These are phyloP conservation scores for Vicia sativa DNA, from an alignment of 306 rosid genomes.

Conservation along the genomic window DNA sequence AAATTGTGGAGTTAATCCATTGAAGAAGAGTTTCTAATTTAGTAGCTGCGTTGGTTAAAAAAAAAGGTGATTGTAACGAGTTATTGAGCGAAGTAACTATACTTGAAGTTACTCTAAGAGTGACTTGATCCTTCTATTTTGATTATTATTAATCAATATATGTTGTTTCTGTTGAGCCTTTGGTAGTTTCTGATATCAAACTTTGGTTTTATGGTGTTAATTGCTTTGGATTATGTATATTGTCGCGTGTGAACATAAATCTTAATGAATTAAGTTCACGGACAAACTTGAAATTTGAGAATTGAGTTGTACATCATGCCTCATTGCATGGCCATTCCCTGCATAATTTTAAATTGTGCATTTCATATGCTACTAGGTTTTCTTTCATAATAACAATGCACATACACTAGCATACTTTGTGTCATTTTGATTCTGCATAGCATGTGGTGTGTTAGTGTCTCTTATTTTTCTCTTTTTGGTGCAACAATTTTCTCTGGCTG, in stretches of 20 bases:
- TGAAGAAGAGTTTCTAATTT: background rate
- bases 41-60: background rate
- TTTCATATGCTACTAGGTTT: slow-evolving; percentile 8
- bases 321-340: background rate
- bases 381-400: background rate
- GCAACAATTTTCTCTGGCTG: background rate
- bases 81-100: background rate
- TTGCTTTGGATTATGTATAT: background rate
- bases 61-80: background rate
- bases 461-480: background rate
- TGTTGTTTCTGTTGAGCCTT: background rate
- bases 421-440: background rate
- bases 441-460: too few species aligned
- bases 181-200: background rate
- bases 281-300: slow-evolving; percentile 1
- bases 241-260: background rate
- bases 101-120: background rate
- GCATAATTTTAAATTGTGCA: background rate
- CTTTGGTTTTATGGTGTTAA: slow-evolving; percentile 2
- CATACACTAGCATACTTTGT: background rate
- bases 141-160: background rate
- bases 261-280: background rate
- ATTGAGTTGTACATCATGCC: background rate
- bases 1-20: background rate
- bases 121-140: background rate